Evolutionary conservation across 208 protist species (phyloP).

Genomic region (Phytomonas sp.): DNA sequence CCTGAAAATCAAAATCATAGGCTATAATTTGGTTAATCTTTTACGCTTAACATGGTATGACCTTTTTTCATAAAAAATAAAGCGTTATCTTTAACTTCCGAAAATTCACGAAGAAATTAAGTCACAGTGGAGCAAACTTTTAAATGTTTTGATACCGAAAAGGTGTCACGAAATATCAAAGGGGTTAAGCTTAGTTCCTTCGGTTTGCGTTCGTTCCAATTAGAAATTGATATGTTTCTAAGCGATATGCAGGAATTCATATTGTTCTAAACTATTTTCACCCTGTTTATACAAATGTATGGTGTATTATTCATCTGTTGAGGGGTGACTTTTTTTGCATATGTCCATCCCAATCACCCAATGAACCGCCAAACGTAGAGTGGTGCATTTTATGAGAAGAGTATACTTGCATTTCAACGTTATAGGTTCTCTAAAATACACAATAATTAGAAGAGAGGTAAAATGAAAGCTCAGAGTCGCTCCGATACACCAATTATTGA

Average conservation of each 20-base stretch:
- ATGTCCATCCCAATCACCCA: background rate
- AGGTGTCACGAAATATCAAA: background rate
- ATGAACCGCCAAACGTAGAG: background rate
- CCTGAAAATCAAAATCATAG: conserved; percentile 1
- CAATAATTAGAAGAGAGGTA: background rate
- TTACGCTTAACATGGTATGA: background rate
- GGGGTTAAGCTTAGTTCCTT: background rate
- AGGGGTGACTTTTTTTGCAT: background rate
- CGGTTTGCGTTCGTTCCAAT: background rate
- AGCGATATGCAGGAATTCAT: background rate
- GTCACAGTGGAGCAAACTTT: background rate
- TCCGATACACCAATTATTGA: background rate
- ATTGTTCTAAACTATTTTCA: background rate
- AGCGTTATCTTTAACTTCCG: background rate
- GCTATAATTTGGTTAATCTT: background rate
- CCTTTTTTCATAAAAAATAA: background rate
- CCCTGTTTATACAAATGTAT: background rate
- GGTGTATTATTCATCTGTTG: background rate
- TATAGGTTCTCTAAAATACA: background rate
- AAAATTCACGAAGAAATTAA: background rate
- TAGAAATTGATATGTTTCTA: background rate
- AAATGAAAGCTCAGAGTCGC: background rate
- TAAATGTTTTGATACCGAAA: background rate
- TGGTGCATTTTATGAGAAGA: background rate
- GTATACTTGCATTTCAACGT: background rate